phyloP scores from a whole-genome alignment of 257 asterid genomes.

The Fraxinus pennsylvanica region DNA sequence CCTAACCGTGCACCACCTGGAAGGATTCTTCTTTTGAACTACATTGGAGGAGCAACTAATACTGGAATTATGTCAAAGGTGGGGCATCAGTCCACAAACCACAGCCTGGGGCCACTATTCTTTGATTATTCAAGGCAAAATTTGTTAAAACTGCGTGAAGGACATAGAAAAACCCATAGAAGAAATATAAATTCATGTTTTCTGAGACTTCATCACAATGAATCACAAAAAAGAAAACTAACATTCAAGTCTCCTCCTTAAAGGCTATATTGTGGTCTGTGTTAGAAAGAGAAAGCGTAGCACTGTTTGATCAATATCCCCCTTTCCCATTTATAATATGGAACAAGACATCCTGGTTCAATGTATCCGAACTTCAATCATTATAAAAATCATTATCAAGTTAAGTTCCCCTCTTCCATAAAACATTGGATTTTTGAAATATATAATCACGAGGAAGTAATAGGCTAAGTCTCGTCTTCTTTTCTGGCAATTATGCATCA shows the following conservation, averaged over 20 bases:
- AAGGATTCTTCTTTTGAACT: slow-evolving; percentile 83
- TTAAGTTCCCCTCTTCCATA: neutral
- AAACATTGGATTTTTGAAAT: neutral
- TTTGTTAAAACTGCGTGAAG: neutral
- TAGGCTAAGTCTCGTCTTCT: neutral
- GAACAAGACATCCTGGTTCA: neutral
- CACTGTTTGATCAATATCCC: neutral
- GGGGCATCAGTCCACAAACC: slow-evolving; percentile 23
- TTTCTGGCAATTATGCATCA: neutral
- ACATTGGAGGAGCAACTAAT: slow-evolving; percentile 94
- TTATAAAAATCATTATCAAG: neutral
- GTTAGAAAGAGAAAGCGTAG: neutral
- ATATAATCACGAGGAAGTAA: neutral
- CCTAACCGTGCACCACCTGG: slow-evolving; percentile 97
- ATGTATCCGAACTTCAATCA: neutral
- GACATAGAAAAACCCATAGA: neutral
- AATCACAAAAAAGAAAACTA: neutral
- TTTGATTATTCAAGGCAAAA: slow-evolving; percentile 12
- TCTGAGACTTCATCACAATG: neutral
- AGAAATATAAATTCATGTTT: neutral
- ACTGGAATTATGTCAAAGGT: slow-evolving; percentile 82
- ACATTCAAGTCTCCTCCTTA: neutral
- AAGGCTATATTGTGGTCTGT: neutral
- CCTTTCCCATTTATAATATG: neutral
- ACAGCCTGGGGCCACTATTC: slow-evolving; percentile 7